Evolutionary conservation across 2,329 filamentous ascomycete species (phyloP), one percentile per base, ranked within the genome.

Genomic region (Sphaerostilbella broomeana): DNA sequence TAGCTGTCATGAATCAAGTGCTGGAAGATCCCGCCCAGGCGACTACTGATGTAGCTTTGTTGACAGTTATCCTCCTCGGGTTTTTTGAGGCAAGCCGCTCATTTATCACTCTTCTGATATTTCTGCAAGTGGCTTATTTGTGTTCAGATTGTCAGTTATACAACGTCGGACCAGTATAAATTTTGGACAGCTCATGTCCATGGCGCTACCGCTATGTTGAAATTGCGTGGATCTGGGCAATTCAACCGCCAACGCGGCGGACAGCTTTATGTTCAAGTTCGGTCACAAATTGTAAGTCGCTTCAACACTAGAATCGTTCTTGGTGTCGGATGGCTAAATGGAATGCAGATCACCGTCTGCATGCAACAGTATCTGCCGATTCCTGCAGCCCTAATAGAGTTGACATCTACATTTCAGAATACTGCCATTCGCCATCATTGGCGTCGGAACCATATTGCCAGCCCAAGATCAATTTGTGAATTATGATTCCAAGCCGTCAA

Each of bases 221-320:
- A 50, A 18, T 45, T 55, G 13, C 48, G 54, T 11, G 54, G 54
- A 12, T 40, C 36, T 17, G 20, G 46, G 6, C 53, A 56, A 22
- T 56, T 54, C 27, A 33, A 19, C 7, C 33, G 33, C 6, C 38
- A 54, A 10, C 45, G 43, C 10, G 51, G 54, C n/a, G 42, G 40
- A 15, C 47, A 50, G n/a, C 45, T 56, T 4, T 52, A 45, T 27
- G 27, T 50, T 5, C 48, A 49, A 17, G 34, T 55, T n/a, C 50
- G 54, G 3, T 47, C 50, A 28, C 51, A 52, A 42, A 50, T 56
- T 12, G 53, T 56, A 9, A 47, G 53, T 41, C 6, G 16, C 16
- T 19, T 8, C 27, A 7, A 7, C 27, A n/a, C n/a, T n/a, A n/a
- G n/a, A n/a, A n/a, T n/a, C n/a, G n/a, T n/a, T n/a, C n/a, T n/a